Percentiles rank a stretch among this genome's conserved stretches.
Conservation (phyloP, 2,329 filamentous ascomycete species). For the Ceratocystis variospora region DNA sequence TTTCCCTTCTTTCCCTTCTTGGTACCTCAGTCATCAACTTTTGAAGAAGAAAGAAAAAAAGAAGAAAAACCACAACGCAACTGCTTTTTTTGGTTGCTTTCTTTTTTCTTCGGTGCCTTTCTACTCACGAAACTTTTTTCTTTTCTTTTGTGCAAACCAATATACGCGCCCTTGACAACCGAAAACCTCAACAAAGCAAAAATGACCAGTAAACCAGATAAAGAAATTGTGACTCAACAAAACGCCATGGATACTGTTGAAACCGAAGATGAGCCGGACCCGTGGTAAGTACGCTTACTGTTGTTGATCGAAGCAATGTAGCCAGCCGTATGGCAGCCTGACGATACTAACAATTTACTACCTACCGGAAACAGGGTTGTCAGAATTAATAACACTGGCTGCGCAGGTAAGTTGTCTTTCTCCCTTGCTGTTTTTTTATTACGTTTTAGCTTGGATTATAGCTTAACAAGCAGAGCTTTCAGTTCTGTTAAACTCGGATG, state of each 20-base stretch:
- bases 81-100: neutral
- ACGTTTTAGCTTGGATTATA: neutral
- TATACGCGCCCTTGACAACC: neutral
- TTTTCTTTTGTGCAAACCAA: neutral
- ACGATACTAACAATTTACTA: neutral
- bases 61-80: neutral
- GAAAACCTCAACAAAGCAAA: neutral
- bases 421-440: no score
- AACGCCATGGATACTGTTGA: conserved; percentile 26
- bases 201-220: conserved; percentile 28
- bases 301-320: neutral
- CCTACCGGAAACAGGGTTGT: conserved; percentile 57
- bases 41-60: neutral
- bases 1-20: neutral
- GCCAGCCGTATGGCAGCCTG: neutral
- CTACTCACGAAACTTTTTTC: neutral
- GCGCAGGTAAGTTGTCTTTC: conserved; percentile 50
- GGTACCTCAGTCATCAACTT: neutral
- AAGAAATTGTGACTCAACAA: conserved; percentile 22
- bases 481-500: neutral
- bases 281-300: conserved; percentile 49
- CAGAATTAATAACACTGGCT: conserved; percentile 92
- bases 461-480: neutral
- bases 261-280: conserved; percentile 81
- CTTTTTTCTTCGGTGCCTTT: neutral